Evolutionary conservation across 2,329 filamentous ascomycete genomes (phyloP), one percentile per base, ranked within the genome.

Genomic region (Zasmidium angulare): DNA sequence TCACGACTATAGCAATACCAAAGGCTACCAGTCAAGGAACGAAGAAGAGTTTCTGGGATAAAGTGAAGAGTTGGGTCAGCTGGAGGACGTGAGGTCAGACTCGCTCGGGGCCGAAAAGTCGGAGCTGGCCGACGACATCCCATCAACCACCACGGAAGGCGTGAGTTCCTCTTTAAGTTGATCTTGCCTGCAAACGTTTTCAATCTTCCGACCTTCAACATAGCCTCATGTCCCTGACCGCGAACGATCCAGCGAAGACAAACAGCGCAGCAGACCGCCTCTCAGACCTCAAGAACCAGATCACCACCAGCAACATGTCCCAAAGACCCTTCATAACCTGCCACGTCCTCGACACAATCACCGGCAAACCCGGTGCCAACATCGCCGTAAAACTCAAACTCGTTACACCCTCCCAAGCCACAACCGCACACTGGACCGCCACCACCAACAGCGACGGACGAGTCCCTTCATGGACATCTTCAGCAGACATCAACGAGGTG

Each of bases 301-400:
- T 43, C 20, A 2, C 21, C 17, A 43, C 24, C 24, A 53, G 17
- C 53, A 61, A 22, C 23, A 67, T 68, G 67, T 60, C 68, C 43
- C 46, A 62, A 53, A 68, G 67, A 73, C 80, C 73, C 66, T 85
- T 85, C 71, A 93, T 95, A 71, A 93, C 90, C 74, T 93, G 90
- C 80, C 90, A 95, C 80, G 85, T 93, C 75, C 89, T 95, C 74
- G 89, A 95, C 81, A 93, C 90, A 11, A 84, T 86, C n/a, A 78
- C 83, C 62, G 90, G 90, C 70, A 82, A 82, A 58, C 90, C 90
- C 21, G 90, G 85, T 17, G 76, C 81, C 58, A 79, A 81, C 63
- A 84, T 95, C 68, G 81, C 82, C 64, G 89, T 93, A 58, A 85
- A 83, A 56, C 84, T 92, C 21, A 77, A 86, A 51, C 72, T 81